Evolutionary conservation across 2,329 filamentous ascomycete species (phyloP), one percentile per base, ranked within the genome.

Genomic region (Akanthomyces uredinophilus): DNA sequence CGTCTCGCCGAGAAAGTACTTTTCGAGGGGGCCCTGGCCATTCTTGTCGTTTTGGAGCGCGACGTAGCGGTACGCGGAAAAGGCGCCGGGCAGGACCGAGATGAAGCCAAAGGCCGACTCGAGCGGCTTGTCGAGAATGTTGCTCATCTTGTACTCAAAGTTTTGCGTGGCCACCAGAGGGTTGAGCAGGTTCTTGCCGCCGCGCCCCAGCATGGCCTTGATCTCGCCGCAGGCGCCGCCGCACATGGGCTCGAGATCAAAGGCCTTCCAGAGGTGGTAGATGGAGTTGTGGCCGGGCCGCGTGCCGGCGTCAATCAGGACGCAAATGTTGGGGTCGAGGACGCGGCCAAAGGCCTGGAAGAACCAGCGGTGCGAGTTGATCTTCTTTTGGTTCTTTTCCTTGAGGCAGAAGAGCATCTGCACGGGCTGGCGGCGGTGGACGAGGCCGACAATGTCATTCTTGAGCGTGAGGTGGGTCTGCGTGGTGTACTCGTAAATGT

Each of bases 121-220:
- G 46, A 99, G 80, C 2, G 95, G 95, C 78, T 99, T 99, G 75
- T 99, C 95, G 50, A 99, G 83, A 72, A 99, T 99, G 72, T 99
- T 99, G 75, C 92, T 96, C 90, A 99, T 96, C 83, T 99, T 99
- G 83, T 99, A 99, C 79, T 99, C 95, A 70, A 99, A 99, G 72
- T 99, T 99, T 71, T 99, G 95, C 1, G 93, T 93, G 2, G 95
- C 95, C 24, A 99, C 91, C 5, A 99, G 83, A 0, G 95, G 95
- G 71, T 98, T 99, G 67, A 97, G 74, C 41, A 99, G 83, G 70
- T 96, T 92, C 75, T 90, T 94, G 66, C 94, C 93, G 63, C 84
- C 87, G 4, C 86, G 86, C 29, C 88, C 89, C 78, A 98, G 81
- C 93, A 98, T 97, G 67, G 94, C 94, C 77, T 99, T 98, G 81